These are phyloP conservation scores for Emiliania huxleyi DNA, from an alignment of 78 protist species.

Conservation along the genomic window DNA sequence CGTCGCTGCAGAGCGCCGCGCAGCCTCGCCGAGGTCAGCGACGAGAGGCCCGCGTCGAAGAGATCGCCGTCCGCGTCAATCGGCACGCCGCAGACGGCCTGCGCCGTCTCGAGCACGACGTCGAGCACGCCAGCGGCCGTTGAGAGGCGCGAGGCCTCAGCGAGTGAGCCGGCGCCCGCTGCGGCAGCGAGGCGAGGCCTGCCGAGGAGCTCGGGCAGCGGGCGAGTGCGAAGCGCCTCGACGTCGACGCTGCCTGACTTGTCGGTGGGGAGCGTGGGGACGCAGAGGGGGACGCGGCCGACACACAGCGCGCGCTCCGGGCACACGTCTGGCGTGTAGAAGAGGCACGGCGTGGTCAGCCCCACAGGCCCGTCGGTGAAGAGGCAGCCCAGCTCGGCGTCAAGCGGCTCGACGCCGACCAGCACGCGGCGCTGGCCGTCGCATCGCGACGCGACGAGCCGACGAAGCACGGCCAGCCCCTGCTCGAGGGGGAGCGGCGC, in stretches of 20 bases:
- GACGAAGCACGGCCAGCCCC: neutral
- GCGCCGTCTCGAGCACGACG: neutral
- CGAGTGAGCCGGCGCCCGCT: neutral
- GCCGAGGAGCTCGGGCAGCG: neutral
- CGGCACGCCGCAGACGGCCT: neutral
- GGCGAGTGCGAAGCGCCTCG: neutral
- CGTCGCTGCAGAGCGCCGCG: neutral
- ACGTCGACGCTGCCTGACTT: neutral
- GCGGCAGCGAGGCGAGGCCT: neutral
- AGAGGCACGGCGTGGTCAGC: neutral
- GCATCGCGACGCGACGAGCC: no score
- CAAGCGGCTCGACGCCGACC: neutral
- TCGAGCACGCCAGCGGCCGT: neutral
- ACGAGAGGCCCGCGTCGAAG: neutral
- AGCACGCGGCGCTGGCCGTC: no score
- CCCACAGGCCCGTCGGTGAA: neutral
- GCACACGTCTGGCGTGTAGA: neutral
- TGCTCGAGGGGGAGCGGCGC: neutral
- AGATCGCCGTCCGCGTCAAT: neutral
- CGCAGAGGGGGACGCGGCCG: neutral
- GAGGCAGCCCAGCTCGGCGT: neutral
- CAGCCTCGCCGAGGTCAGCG: neutral
- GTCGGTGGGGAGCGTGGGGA: neutral
- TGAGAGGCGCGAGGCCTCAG: neutral
- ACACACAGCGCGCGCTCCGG: neutral